Evolutionary conservation across 1,139 yeast species (phyloP), one percentile per base, ranked within the genome.

Genomic region (Hyphopichia fennica): DNA sequence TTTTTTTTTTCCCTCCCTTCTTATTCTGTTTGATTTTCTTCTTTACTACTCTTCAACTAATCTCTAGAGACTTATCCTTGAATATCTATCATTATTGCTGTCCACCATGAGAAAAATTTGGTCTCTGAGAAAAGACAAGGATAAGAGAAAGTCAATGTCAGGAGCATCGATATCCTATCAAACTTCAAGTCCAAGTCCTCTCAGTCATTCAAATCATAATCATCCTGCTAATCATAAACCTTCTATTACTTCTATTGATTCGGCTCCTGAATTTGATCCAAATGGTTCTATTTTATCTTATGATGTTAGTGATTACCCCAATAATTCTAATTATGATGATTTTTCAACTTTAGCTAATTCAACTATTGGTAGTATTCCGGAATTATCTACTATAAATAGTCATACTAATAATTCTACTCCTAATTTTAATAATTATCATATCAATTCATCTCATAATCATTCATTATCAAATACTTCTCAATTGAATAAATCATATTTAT

Each of bases 91-190:
- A 27, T 13, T 27, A 27, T n/a, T n/a, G n/a, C n/a, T n/a, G n/a
- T n/a, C n/a, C 20, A 31, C 3, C 28, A 62, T 62, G 67, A 61
- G 67, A 47, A 62, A 62, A 53, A 62, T 62, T 49, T 62, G 65
- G 66, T 33, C 59, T 37, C 62, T 54, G 54, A 57, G 66, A 49
- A 62, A 56, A 51, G 67, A 62, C 39, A 53, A 53, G 48, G 65
- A 61, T 37, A 60, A 56, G 51, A 52, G 66, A 27, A 54, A 56
- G 48, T 57, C 62, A 45, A 50, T 60, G 44, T 49, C 57, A 9
- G 48, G 51, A 2, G 42, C 37, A 4, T 18, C 34, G 7, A 11
- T 33, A 7, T n/a, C 27, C 10, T 33, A 33, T 20, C 35, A 33
- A n/a, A 20, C 27, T n/a, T n/a, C 16, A 10, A 19, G 27, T 20